These are phyloP conservation scores for Pleurotus pulmonarius DNA, from an alignment of 768 basidiomycete genomes.

Conservation along the genomic window DNA sequence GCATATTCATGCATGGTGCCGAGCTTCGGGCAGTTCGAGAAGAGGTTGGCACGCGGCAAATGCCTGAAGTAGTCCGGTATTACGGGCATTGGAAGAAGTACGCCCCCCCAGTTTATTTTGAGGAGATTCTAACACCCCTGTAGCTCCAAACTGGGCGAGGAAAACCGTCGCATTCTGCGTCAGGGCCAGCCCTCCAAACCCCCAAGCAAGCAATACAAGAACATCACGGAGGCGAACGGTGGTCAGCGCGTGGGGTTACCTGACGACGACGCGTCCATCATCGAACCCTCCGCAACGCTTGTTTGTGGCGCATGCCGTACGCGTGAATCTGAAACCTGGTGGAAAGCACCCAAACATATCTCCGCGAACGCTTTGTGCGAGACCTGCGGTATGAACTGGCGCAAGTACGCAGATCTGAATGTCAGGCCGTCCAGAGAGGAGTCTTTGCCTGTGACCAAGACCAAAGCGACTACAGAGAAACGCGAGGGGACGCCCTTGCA, in stretches of 20 bases:
- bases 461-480: slow-evolving; percentile 47
- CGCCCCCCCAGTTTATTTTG: neutral
- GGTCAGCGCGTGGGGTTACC: slow-evolving; percentile 47
- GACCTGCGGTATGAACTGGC: slow-evolving; percentile 81
- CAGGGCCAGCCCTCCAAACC: slow-evolving; percentile 33
- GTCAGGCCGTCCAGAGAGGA: slow-evolving; percentile 73
- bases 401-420: slow-evolving; percentile 90
- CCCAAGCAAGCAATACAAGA: slow-evolving; percentile 31
- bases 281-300: slow-evolving; percentile 46
- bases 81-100: slow-evolving; percentile 89
- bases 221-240: slow-evolving; percentile 32
- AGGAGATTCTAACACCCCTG: slow-evolving; percentile 8
- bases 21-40: slow-evolving; percentile 78
- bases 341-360: slow-evolving; percentile 91
- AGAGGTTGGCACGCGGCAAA: slow-evolving; percentile 64
- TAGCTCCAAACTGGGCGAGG: slow-evolving; percentile 68
- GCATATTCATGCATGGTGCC: slow-evolving; percentile 66
- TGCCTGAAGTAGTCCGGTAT: slow-evolving; percentile 78
- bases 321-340: slow-evolving; percentile 78
- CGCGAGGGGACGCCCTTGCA: slow-evolving; percentile 56
- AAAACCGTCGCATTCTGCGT: slow-evolving; percentile 49
- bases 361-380: slow-evolving; percentile 78
- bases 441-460: slow-evolving; percentile 47
- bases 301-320: slow-evolving; percentile 85
- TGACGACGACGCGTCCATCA: slow-evolving; percentile 79